Evolutionary conservation across 768 basidiomycete species (phyloP), one percentile per base, ranked within the genome.

Genomic region (Leccinum longicurvipes): DNA sequence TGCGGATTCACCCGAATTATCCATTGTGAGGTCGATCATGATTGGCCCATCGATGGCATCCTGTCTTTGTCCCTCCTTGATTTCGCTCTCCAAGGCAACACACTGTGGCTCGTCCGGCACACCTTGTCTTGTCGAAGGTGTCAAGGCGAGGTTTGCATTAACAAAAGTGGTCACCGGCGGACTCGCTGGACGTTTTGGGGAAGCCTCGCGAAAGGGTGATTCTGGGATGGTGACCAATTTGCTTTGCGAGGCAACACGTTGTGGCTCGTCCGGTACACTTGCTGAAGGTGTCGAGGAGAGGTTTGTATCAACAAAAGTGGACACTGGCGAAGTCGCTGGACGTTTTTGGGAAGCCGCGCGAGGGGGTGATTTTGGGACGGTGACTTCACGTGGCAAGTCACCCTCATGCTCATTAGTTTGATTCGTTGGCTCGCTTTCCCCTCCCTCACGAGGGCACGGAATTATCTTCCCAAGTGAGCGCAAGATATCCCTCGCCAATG

Each of bases 401-500:
- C 21, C 44, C 44, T 44, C 49, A 21, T 14, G 39, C 8, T 53
- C 14, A 27, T 51, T 45, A 41, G 21, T 19, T 47, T 32, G 21
- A 44, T 52, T 53, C 29, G 15, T 46, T 15, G 25, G 28, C 24
- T 56, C 34, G 39, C 45, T 44, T 54, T 31, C 51, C 14, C n/a
- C 17, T 27, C 61, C 67, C n/a, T 54, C 54, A 29, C 1, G 42
- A 28, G 48, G 34, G 28, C 56, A 51, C 6, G 60, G 58, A 5
- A 39, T 25, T 23, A 61, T 57, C 45, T 58, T 57, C 17, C 79
- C 78, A 4, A 87, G 73, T 7, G 83, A 81, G 44, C 75, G 76
- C 21, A 87, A 59, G 45, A 87, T 72, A 65, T 85, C 83, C 44
- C 72, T 76, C 2, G 85, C 85, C 25, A 87, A 73, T 42, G 73